These are phyloP conservation scores for Myrica gale DNA, from an alignment of 306 rosid genomes.

Conservation along the genomic window DNA sequence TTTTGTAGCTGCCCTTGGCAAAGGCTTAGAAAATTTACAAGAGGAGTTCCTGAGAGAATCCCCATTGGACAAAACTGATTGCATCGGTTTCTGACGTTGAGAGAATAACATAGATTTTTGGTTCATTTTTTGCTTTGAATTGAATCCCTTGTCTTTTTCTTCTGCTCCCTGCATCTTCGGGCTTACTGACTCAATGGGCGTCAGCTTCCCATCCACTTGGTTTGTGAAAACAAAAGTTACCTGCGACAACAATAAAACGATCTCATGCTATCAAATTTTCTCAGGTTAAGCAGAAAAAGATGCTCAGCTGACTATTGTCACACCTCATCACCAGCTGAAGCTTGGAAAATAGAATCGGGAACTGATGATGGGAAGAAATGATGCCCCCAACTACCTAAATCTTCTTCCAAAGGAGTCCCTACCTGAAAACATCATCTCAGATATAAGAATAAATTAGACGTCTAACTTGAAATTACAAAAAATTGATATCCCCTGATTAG, in stretches of 20 bases:
- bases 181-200: constrained; percentile 63
- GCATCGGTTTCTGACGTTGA: constrained; percentile 38
- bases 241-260: constrained; percentile 39
- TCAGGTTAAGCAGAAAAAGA: too few relatives aligned
- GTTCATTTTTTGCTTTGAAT: constrained; percentile 34
- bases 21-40: constrained; percentile 37
- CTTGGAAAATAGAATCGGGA: constrained; percentile 84
- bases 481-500: constrained; percentile 24
- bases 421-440: constrained; percentile 49
- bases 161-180: constrained; percentile 47
- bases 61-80: constrained; percentile 35
- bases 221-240: constrained; percentile 85
- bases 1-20: constrained; percentile 31
- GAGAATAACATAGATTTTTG: constrained; percentile 40
- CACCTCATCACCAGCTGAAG: constrained; percentile 97
- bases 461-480: constrained; percentile 1
- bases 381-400: constrained; percentile 92
- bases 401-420: constrained; percentile 89
- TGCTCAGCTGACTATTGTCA: constrained; percentile 4
- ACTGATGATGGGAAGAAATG: constrained; percentile 74
- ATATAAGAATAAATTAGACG: constrained; percentile 11
- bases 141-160: constrained; percentile 33
- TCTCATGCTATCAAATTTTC: too few relatives aligned
- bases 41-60: constrained; percentile 29
- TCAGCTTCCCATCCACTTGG: constrained; percentile 87